phyloP scores from a whole-genome alignment of 2,329 filamentous ascomycete species.

The Albifimbria verrucaria region DNA sequence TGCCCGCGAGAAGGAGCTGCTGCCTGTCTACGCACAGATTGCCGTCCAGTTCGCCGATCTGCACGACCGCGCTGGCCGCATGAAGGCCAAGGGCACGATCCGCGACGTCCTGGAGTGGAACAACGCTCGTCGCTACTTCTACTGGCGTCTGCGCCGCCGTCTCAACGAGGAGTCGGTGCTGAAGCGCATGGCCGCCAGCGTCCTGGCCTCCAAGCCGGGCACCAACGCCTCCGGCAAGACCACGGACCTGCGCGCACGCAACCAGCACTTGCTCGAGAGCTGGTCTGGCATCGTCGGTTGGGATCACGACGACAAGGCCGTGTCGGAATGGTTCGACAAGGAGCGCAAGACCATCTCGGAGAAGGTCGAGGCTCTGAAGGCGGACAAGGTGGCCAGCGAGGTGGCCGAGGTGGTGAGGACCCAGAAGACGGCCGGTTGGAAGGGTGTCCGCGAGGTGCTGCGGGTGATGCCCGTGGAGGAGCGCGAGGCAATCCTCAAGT shows the following conservation, averaged over 20 bases:
- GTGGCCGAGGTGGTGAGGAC: constrained; percentile 41
- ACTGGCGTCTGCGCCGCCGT: constrained; percentile 96
- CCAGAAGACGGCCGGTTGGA: constrained; percentile 67
- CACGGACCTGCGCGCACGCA: constrained; percentile 56
- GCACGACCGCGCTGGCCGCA: constrained; percentile 93
- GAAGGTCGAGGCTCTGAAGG: constrained; percentile 82
- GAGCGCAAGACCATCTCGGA: constrained; percentile 79
- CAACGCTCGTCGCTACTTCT: constrained; percentile 94
- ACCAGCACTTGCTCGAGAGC: constrained; percentile 73
- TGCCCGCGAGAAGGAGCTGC: constrained; percentile 78
- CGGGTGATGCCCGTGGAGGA: constrained; percentile 85
- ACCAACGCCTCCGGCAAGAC: constrained; percentile 37
- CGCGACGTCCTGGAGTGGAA: constrained; percentile 80
- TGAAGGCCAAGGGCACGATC: constrained; percentile 96
- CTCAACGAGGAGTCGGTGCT: constrained; percentile 97
- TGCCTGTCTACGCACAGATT: constrained; percentile 93
- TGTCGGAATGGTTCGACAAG: constrained; percentile 94
- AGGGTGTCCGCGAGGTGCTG: constrained; percentile 82
- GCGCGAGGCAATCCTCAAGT: constrained; percentile 75
- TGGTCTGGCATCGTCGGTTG: constrained; percentile 81
- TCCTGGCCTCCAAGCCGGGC: constrained; percentile 23
- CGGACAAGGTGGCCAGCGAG: constrained; percentile 58
- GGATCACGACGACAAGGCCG: constrained; percentile 73
- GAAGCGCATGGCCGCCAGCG: constrained; percentile 69
- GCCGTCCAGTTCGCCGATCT: constrained; percentile 96